Base-by-base conservation (phyloP, 345 rosid genomes). In the Sisymbrium irio region DNA sequence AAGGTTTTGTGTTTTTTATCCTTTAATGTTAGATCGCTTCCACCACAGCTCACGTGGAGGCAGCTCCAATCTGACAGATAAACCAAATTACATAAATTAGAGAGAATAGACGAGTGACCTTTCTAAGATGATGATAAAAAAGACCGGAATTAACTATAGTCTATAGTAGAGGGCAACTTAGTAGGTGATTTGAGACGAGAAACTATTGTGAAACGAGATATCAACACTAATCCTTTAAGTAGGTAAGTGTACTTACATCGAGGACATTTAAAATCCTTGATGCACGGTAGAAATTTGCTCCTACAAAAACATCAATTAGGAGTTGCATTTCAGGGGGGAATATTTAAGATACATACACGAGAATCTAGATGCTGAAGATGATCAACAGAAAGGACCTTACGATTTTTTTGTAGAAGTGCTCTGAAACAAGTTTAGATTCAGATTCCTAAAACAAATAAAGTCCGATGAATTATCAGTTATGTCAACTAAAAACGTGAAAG, bases 11-110 rank as follows among this genome's bases (percentile, higher is more conserved):
- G 50, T 49, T 62, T 58, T 18, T 78, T 77, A 77, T 78, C 91
- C 28, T 65, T 63, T 47, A 85, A 18, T 5, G 33, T 73, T 45
- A 62, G 12, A 20, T 81, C 79, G 22, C 70, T 71, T 80, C 96
- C 96, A 64, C 96, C 96, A 25, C 91, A 79, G 70, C 88, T 88
- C 62, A 90, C 80, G 63, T 82, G 79, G 13, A 85, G 77, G 49
- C 85, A 86, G 67, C 79, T 79, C 58, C 70, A 69, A 78, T 83
- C 92, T 87, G 81, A 51, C 54, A 61, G 39, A 61, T 44, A 65
- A 54, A 54, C 27, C 49, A 76, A 11, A 68, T 19, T 28, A 42
- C 63, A 53, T 53, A 67, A 33, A 42, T 60, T 47, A 62, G 49
- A 42, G 28, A 51, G 56, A 68, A 44, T 53, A 32, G 12, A 32